Base-by-base conservation (phyloP, 768 basidiomycete species). In the Termitomyces sp. region DNA sequence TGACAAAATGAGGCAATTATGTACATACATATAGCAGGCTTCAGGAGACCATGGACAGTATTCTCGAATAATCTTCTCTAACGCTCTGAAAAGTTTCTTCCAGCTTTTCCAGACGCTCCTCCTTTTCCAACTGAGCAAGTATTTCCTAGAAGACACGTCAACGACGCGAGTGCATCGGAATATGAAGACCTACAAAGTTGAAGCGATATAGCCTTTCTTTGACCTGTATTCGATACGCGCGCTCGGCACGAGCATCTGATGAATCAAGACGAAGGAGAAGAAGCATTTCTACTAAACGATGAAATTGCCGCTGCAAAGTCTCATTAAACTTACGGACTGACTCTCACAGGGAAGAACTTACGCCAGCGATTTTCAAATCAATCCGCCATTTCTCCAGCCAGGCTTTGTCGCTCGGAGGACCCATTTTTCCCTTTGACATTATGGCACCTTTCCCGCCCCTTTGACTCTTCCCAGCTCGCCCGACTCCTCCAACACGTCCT, bases 181-280 rank as follows among this genome's bases (percentile, higher is more conserved):
- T 26, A 56, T 14, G 40, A 47, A 26, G 4, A 80, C 90, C 68
- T 67, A 95, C 94, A 70, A 88, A 97, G 74, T 98, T 99, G 75
- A 98, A 98, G 23, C 94, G 82, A 68, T 91, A 98, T 47, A 99
- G 72, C 40, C 97, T 83, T 71, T 97, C 94, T 74, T 99, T 99
- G 68, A 96, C 94, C 71, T 94, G 90, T 35, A 99, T 71, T 55
- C 96, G 79, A 71, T 89, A 97, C 10, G 88, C 85, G 55, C 78
- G 83, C 64, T 78, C 71, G 28, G 78, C 76, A 28, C 74, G 76
- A 55, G 74, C 62, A 67, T 95, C 87, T 3, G 73, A 67, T 5
- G 82, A 77, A 64, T 94, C 84, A 61, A 96, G 74, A 36, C 85
- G 82, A 56, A 84, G 70, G 62, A 95, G 79, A 53, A 92, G 83